Evolutionary conservation across 2,329 filamentous ascomycete species (phyloP).

Genomic region (Neonectria neomacrospora): DNA sequence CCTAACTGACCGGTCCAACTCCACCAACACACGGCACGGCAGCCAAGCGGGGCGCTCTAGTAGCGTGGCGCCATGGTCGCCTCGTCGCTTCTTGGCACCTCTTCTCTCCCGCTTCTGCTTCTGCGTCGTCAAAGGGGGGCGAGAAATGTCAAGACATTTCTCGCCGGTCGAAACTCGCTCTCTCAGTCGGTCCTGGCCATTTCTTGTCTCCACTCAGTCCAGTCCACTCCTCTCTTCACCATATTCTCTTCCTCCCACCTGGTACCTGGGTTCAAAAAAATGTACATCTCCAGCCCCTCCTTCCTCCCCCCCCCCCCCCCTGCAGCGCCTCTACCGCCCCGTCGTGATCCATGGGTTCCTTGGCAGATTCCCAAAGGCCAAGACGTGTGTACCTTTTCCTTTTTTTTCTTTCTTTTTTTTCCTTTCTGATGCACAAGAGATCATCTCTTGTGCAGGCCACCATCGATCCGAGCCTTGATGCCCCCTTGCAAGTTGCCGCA

Average conservation of each 20-base stretch:
- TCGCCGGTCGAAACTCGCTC: not conserved
- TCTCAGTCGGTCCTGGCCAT: not conserved
- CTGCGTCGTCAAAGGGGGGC: too few relatives aligned
- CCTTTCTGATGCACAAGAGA: not conserved
- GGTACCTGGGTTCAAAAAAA: not conserved
- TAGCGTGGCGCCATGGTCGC: not conserved
- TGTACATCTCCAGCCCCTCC: not conserved
- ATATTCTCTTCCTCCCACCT: not conserved
- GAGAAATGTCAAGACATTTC: not conserved
- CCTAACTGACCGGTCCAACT: too few relatives aligned
- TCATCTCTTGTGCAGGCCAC: not conserved
- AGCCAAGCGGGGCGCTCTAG: not conserved
- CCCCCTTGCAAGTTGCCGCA: not conserved
- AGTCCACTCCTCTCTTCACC: not conserved
- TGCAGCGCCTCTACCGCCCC: too few relatives aligned
- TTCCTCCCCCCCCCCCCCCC: too few relatives aligned
- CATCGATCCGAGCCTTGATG: not conserved
- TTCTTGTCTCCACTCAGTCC: not conserved
- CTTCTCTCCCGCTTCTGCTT: not conserved
- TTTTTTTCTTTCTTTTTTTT: not conserved
- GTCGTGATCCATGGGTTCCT: too few relatives aligned
- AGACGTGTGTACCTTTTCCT: too few relatives aligned
- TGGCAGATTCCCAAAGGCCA: too few relatives aligned
- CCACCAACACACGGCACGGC: not conserved
- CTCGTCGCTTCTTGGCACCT: not conserved